Conservation (phyloP, 1,139 yeast genomes). For the Magnusiomyces sp. region DNA sequence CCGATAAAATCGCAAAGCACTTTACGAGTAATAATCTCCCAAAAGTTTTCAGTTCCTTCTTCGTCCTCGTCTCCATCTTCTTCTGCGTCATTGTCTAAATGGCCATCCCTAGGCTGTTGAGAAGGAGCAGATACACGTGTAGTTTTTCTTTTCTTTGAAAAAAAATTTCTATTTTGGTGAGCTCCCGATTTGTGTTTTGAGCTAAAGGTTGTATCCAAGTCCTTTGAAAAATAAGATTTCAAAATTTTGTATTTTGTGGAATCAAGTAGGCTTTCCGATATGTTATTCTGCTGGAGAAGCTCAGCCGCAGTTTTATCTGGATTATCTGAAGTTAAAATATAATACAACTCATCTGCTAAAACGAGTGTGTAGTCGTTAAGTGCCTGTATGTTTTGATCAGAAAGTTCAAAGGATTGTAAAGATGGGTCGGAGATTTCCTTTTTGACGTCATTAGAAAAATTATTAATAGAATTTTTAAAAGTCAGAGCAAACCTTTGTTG, state of each 20-base stretch:
- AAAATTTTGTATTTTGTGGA: background rate
- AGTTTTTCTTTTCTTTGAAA: background rate
- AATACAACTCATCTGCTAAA: slow-evolving; percentile 2
- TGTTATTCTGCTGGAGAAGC: slow-evolving; percentile 1
- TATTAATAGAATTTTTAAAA: too few relatives aligned
- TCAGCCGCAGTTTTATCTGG: slow-evolving; percentile 4
- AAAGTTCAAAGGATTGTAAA: too few relatives aligned
- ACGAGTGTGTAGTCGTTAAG: background rate
- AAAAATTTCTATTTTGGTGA: background rate
- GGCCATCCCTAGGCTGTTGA: background rate
- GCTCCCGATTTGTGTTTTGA: background rate
- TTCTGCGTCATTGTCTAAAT: background rate
- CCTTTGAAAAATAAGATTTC: background rate
- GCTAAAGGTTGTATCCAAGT: background rate
- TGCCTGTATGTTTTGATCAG: too few relatives aligned
- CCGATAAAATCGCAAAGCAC: slow-evolving; percentile 24
- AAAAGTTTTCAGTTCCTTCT: slow-evolving; percentile 12
- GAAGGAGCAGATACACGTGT: background rate
- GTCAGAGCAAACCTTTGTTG: too few relatives aligned
- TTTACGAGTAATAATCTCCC: slow-evolving; percentile 18
- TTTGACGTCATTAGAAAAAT: too few relatives aligned
- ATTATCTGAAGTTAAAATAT: background rate
- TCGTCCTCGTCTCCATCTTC: slow-evolving; percentile 8
- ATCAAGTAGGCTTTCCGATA: background rate
- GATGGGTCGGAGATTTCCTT: too few relatives aligned